Conservation (phyloP, 1,139 yeast species). For the Blastobotrys malaysiensis region DNA sequence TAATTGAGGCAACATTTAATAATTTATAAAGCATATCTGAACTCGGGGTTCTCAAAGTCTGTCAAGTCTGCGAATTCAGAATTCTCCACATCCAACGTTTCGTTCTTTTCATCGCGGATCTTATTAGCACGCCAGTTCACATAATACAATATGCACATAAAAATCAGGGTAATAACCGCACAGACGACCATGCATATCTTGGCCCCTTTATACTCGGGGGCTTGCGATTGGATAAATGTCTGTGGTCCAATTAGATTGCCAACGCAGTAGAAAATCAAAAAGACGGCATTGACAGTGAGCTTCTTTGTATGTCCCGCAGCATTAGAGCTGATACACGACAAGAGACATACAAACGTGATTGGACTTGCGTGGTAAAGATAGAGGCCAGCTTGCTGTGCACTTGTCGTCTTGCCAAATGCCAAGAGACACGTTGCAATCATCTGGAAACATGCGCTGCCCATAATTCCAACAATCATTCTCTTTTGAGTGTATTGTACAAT, state of each 20-base stretch:
- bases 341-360: constrained; percentile 44
- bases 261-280: constrained; percentile 52
- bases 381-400: constrained; percentile 38
- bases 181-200: constrained; percentile 40
- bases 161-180: constrained; percentile 24
- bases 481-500: constrained; percentile 25
- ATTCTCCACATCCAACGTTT: constrained; percentile 30
- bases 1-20: too few species aligned
- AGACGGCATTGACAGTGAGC: constrained; percentile 39
- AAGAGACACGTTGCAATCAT: constrained; percentile 39
- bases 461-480: constrained; percentile 39
- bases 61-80: constrained; percentile 55
- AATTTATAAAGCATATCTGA: constrained; percentile 42
- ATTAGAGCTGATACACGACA: constrained; percentile 48
- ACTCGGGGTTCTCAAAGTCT: constrained; percentile 56
- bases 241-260: constrained; percentile 59
- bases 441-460: constrained; percentile 32
- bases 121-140: constrained; percentile 32
- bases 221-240: constrained; percentile 46
- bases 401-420: constrained; percentile 38
- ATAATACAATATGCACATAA: constrained; percentile 25
- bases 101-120: constrained; percentile 26
- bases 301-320: constrained; percentile 60
- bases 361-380: constrained; percentile 36
- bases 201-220: constrained; percentile 49